Percentiles rank a stretch among this genome's conserved stretches.
Evolutionary conservation across 306 rosid genomes (phyloP).

Genomic region (Albizia julibrissin): DNA sequence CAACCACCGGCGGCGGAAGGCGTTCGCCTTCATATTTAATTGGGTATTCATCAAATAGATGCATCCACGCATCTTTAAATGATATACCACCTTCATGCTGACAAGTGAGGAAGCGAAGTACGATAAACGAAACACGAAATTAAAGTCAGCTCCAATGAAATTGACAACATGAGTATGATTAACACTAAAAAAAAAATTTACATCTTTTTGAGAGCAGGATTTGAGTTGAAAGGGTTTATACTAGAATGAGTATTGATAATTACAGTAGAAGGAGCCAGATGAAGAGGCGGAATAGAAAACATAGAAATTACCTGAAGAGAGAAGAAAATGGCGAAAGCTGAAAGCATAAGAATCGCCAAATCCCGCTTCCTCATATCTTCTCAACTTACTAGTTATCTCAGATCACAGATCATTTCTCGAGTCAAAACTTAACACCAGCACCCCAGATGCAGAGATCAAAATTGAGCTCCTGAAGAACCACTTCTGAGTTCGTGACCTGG

Average conservation of each 20-base stretch:
- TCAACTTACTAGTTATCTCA: background rate
- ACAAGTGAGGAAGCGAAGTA: slow-evolving; percentile 11
- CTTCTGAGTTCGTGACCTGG: background rate
- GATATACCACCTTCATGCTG: slow-evolving; percentile 97
- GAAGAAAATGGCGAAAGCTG: slow-evolving; percentile 96
- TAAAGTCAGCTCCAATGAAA: slow-evolving; percentile 4
- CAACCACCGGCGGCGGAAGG: slow-evolving; percentile 89
- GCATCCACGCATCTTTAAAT: slow-evolving; percentile 96
- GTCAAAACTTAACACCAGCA: background rate
- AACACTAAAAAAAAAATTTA: background rate
- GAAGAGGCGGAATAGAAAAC: background rate
- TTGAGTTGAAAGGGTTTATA: slow-evolving; percentile 27
- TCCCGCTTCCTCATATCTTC: slow-evolving; percentile 93
- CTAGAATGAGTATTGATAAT: background rate
- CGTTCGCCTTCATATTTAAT: slow-evolving; percentile 93
- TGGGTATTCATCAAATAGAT: slow-evolving; percentile 84
- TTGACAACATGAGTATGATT: background rate
- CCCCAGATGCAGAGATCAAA: background rate
- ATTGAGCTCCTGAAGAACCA: background rate
- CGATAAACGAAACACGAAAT: slow-evolving; percentile 5
- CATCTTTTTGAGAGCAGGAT: background rate
- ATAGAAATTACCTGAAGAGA: slow-evolving; percentile 72
- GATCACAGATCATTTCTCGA: background rate
- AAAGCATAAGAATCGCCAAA: slow-evolving; percentile 96
- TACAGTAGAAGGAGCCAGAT: background rate